A percentile compares a stretch with the other conserved stretches of the same genome.
Evolutionary conservation across 345 rosid species (phyloP).

Genomic region (Eucalyptus guilfoylei): DNA sequence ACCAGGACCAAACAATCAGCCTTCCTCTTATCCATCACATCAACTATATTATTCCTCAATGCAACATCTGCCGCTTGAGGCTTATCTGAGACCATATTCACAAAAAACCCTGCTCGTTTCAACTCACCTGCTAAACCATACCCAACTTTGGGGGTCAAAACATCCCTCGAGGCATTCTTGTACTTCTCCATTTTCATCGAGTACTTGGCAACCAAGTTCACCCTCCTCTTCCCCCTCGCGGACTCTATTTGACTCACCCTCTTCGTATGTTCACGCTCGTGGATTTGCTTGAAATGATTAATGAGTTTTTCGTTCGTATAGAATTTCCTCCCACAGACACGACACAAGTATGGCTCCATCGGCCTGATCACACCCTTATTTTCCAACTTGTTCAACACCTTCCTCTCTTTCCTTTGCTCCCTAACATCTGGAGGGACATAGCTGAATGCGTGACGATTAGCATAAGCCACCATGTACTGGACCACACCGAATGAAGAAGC

Average conservation of each 20-base stretch:
- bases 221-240: slow-evolving; percentile 66
- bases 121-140: slow-evolving; percentile 66
- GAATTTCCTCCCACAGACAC: slow-evolving; percentile 75
- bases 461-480: slow-evolving; percentile 53
- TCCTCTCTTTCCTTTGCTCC: slow-evolving; percentile 50
- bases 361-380: slow-evolving; percentile 46
- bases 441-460: slow-evolving; percentile 55
- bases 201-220: slow-evolving; percentile 54
- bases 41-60: slow-evolving; percentile 58
- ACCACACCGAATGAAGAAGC: slow-evolving; percentile 59
- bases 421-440: slow-evolving; percentile 41
- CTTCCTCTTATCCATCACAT: slow-evolving; percentile 61
- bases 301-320: slow-evolving; percentile 51
- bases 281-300: slow-evolving; percentile 77
- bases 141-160: slow-evolving; percentile 57
- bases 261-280: slow-evolving; percentile 66
- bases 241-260: slow-evolving; percentile 78
- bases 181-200: slow-evolving; percentile 83
- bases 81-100: slow-evolving; percentile 44
- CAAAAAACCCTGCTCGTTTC: slow-evolving; percentile 68
- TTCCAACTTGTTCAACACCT: slow-evolving; percentile 47
- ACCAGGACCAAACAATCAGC: slow-evolving; percentile 76
- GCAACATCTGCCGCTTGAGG: slow-evolving; percentile 75
- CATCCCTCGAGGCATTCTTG: slow-evolving; percentile 37
- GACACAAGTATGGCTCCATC: slow-evolving; percentile 44